These are phyloP conservation scores for Podaxis sp. DNA, from an alignment of 768 basidiomycete genomes.

Conservation along the genomic window DNA sequence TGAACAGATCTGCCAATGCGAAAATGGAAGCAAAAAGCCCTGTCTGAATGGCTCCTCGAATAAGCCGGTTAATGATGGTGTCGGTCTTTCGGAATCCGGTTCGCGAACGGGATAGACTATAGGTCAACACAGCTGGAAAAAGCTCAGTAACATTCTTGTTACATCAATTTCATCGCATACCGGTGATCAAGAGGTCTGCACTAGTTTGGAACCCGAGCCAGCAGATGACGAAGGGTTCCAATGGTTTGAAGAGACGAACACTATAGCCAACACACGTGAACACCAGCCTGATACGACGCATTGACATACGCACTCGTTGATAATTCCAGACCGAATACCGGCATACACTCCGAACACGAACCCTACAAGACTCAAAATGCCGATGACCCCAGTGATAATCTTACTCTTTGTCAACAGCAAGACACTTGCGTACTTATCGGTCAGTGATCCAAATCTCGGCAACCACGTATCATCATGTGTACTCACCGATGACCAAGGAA, in stretches of 20 bases:
- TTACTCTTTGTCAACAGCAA: constrained; percentile 27
- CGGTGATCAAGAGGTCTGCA: constrained; percentile 41
- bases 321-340: constrained; percentile 37
- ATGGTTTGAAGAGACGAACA: constrained; percentile 31
- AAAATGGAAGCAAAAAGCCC: constrained; percentile 46
- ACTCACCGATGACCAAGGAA: constrained; percentile 42
- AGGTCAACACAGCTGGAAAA: constrained; percentile 19
- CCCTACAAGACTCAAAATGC: constrained; percentile 23
- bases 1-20: constrained; percentile 43
- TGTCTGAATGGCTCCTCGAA: constrained; percentile 49
- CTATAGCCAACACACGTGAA: constrained; percentile 22
- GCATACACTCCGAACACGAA: constrained; percentile 40
- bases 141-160: neutral
- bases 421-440: constrained; percentile 12
- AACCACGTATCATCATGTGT: neutral
- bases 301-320: constrained; percentile 30
- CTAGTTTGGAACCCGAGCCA: constrained; percentile 45
- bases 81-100: constrained; percentile 49
- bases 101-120: constrained; percentile 35
- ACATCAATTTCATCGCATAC: constrained; percentile 26
- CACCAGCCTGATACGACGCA: neutral
- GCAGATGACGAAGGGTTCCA: constrained; percentile 36
- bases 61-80: constrained; percentile 43
- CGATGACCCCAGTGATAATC: constrained; percentile 18
- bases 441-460: constrained; percentile 18